phyloP scores from a whole-genome alignment of 2,329 filamentous ascomycete species.

The Stachybotrys chartarum region DNA sequence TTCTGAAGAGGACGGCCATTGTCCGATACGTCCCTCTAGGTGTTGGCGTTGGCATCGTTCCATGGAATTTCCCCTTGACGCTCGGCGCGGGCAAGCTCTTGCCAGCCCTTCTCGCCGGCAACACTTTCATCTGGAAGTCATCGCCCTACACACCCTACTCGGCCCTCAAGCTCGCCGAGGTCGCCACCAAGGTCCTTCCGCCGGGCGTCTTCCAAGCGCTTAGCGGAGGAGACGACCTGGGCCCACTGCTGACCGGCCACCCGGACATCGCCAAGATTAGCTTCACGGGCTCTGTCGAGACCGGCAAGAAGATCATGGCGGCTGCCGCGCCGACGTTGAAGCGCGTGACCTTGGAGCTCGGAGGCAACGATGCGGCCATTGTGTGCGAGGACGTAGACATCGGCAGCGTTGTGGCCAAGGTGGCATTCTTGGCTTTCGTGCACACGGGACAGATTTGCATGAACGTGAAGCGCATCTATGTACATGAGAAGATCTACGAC shows the following conservation, averaged over 20 bases:
- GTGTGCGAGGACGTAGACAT: conserved; percentile 51
- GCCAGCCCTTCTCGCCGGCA: conserved; percentile 49
- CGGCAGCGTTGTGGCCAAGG: conserved; percentile 8
- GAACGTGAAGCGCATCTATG: conserved; percentile 49
- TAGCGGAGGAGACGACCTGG: conserved; percentile 52
- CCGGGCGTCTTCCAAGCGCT: conserved; percentile 55
- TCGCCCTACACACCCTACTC: conserved; percentile 52
- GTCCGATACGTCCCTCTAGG: conserved; percentile 25
- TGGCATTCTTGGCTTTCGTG: conserved; percentile 45
- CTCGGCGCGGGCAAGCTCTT: conserved; percentile 46
- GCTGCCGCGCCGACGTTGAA: conserved; percentile 48
- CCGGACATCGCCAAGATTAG: conserved; percentile 53
- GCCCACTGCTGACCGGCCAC: conserved; percentile 50
- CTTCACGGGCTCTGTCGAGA: conserved; percentile 54
- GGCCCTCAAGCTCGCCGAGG: conserved; percentile 50
- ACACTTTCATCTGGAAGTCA: conserved; percentile 48
- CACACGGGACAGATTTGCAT: conserved; percentile 40
- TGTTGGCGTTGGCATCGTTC: conserved; percentile 32
- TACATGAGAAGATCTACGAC: conserved; percentile 54
- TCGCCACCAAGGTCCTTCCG: conserved; percentile 49
- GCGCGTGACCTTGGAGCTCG: conserved; percentile 53
- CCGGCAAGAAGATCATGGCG: conserved; percentile 54
- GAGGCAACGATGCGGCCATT: conserved; percentile 54
- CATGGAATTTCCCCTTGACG: conserved; percentile 47
- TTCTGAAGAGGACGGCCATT: conserved; percentile 16